These are phyloP conservation scores for Trypanosoma vivax DNA, from an alignment of 208 protist genomes.

Conservation along the genomic window DNA sequence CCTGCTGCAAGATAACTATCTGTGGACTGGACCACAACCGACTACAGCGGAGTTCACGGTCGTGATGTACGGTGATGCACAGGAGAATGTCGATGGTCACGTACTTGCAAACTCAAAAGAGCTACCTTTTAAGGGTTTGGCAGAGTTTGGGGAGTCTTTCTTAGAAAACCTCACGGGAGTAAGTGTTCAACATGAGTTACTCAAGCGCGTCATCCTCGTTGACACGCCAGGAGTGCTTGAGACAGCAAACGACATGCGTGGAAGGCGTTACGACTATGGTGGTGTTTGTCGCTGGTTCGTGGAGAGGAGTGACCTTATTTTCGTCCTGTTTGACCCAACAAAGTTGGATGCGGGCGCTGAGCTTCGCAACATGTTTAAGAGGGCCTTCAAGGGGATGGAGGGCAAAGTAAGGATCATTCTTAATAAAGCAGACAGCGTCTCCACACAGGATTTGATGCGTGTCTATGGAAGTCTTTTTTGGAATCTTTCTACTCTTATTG, in stretches of 20 bases:
- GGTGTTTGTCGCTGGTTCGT: constrained; percentile 71
- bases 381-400: constrained; percentile 73
- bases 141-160: constrained; percentile 83
- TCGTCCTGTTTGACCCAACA: constrained; percentile 75
- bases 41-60: constrained; percentile 78
- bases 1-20: constrained; percentile 59
- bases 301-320: constrained; percentile 71
- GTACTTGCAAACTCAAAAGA: constrained; percentile 72
- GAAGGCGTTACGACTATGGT: constrained; percentile 65
- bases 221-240: constrained; percentile 78
- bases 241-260: constrained; percentile 43
- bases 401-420: constrained; percentile 92
- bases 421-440: constrained; percentile 94
- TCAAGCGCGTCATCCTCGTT: constrained; percentile 73
- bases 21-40: constrained; percentile 72
- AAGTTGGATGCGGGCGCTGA: constrained; percentile 68
- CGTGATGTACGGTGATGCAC: constrained; percentile 56
- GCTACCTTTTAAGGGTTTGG: constrained; percentile 85
- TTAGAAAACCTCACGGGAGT: constrained; percentile 80
- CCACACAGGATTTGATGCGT: constrained; percentile 91
- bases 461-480: constrained; percentile 95
- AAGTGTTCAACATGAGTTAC: constrained; percentile 69
- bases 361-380: constrained; percentile 53
- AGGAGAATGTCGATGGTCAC: constrained; percentile 71
- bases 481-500: constrained; percentile 91